phyloP scores from a whole-genome alignment of 192 early-diverging fungal species.

The Neocallimastix lanati region DNA sequence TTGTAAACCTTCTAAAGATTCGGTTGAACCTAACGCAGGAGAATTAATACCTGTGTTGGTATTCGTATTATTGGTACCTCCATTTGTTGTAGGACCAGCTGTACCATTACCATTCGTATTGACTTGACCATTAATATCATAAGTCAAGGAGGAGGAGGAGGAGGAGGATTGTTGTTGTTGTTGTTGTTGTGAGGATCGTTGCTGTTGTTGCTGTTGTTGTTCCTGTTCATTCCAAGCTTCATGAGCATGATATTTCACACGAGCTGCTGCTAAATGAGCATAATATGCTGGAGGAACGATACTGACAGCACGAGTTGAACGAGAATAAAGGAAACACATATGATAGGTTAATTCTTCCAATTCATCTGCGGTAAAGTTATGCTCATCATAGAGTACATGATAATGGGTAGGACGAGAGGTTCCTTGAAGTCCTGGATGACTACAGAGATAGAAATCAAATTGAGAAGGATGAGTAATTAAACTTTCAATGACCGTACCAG shows the following conservation, averaged over 20 bases:
- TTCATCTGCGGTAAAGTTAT: slow-evolving; percentile 54
- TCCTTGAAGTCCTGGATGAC: slow-evolving; percentile 81
- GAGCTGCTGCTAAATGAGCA: not conserved
- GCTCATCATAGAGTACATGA: slow-evolving; percentile 75
- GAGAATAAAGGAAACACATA: not conserved
- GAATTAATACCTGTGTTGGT: not conserved
- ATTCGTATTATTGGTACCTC: too few species aligned
- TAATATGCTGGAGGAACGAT: not conserved
- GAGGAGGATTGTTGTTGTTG: too few species aligned
- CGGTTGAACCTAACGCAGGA: not conserved
- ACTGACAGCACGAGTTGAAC: not conserved
- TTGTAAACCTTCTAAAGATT: not conserved
- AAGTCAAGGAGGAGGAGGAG: too few species aligned
- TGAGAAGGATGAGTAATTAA: slow-evolving; percentile 28
- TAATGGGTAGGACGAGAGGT: slow-evolving; percentile 86
- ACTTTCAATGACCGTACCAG: slow-evolving; percentile 35
- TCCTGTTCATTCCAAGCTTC: not conserved
- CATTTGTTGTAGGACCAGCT: too few species aligned
- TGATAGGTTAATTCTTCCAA: slow-evolving; percentile 44
- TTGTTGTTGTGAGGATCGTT: too few species aligned
- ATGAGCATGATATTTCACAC: not conserved
- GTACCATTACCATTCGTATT: not conserved
- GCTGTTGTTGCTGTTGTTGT: not conserved
- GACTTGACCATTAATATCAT: too few species aligned
- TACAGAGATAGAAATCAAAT: slow-evolving; percentile 56